Base-by-base conservation (phyloP, 177 flowering plant genomes). In the Vitis hybrid region DNA sequence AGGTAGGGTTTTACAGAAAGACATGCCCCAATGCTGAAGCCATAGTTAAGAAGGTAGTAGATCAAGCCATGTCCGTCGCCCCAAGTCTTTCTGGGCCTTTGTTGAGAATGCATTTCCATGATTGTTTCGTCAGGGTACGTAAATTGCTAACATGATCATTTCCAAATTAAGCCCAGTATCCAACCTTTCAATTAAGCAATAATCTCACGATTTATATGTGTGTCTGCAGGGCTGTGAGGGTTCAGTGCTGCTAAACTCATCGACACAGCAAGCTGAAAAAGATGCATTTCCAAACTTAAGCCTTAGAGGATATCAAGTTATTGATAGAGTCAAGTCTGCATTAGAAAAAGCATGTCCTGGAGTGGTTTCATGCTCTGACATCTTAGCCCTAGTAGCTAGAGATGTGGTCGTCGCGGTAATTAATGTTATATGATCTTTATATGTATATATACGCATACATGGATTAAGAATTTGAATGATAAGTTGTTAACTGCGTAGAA, bases 351-450 rank as follows among this genome's bases (percentile, higher is more conserved):
- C 15, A 3, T 88, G 97, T 45, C 90, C 90, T 14, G 86, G 84
- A 1, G 77, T 79, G 29, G 97, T 91, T 9, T 91, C 97, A 10
- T 91, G 97, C 71, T 88, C 97, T 12, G 97, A 90, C 68, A 82
- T 87, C 57, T 16, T 90, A 3, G 90, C 90, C 19, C 49, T 90
- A 3, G 87, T 77, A 1, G 89, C 93, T 15, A 77, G 94, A 31
- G 89, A 86, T 72, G 71, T 53, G 1, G 29, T 15, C n/a, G 53
- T 60, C 26, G 33, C 18, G 53, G 70, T 72, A 67, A 76, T 16
- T 3, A 31, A 26, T 26, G 29, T 26, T 26, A 26, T 2, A 26
- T 26, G 29, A 26, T 26, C 29, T 26, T 26, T 26, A 26, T 26
- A 26, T 26, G 0, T 3, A 26, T 26, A 26, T 26, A 3, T 26